Conservation (phyloP, 129 eudicot species). For the Lonicera japonica region DNA sequence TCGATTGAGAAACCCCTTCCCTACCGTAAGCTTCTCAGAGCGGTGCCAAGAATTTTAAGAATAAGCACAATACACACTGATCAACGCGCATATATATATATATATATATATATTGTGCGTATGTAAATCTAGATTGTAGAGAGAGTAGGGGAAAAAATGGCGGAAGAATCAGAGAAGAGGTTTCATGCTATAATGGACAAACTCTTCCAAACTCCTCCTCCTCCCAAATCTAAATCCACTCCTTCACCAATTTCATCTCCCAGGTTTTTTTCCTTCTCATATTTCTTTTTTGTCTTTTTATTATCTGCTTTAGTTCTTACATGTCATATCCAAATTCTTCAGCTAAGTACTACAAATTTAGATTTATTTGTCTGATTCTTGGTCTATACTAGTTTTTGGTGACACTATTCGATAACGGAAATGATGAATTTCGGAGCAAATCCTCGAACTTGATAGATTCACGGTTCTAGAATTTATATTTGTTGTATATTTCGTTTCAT, state of each 20-base stretch:
- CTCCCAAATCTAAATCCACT: slow-evolving; percentile 38
- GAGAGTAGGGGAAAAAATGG: slow-evolving; percentile 36
- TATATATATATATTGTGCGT: background rate
- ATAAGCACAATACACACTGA: too few species aligned
- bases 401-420: too few species aligned
- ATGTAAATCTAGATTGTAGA: background rate
- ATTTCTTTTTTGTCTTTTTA: background rate
- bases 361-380: background rate
- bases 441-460: too few species aligned
- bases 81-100: background rate
- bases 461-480: background rate
- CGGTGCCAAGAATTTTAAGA: too few species aligned
- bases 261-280: slow-evolving; percentile 12
- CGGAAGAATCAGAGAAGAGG: slow-evolving; percentile 75
- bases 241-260: slow-evolving; percentile 20
- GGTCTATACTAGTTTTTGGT: too few species aligned
- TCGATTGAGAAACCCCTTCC: too few species aligned
- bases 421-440: too few species aligned
- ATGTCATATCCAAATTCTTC: background rate
- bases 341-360: background rate
- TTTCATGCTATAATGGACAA: slow-evolving; percentile 68
- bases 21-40: too few species aligned
- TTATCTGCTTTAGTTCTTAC: background rate
- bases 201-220: slow-evolving; percentile 49
- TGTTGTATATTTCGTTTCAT: too few species aligned